Evolutionary conservation across 805 yeast species (phyloP), one percentile per base, ranked within the genome.

Genomic region (Candida hungchunana): DNA sequence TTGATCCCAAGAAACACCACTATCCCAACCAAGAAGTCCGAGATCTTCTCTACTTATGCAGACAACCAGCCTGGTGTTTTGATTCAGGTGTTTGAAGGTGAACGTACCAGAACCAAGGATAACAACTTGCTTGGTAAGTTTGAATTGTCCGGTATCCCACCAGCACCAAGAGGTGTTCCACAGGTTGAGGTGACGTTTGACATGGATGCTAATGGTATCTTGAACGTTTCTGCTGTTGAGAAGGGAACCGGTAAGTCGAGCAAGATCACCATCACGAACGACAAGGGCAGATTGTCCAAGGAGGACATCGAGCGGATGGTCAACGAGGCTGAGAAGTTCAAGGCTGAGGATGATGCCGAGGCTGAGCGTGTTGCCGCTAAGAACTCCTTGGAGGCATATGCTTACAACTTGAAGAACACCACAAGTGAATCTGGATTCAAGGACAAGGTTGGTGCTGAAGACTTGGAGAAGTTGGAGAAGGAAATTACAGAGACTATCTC

Each of bases 111-210:
- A 73, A 88, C 96, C 37, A 84, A 82, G 76, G 32, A 29, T 17
- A 89, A 89, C 84, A 89, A 88, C 82, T 69, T 87, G 66, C 82
- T 89, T 61, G 97, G 97, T 77, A 89, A 89, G 74, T 89, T 89
- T 73, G 97, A 89, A 71, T 79, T 89, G 59, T 70, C 93, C 53
- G 96, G 96, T 66, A 89, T 89, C 50, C 97, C 97, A 62, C 96
- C 97, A 55, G 96, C 96, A 37, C 96, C 96, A 72, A 87, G 96
- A 76, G 97, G 97, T 79, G 94, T 84, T 58, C 97, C 97, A 61
- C 96, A 88, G 75, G 82, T 89, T 59, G 97, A 89, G 78, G 97
- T 89, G 54, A 88, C 96, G 57, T 89, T 89, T 64, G 97, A 89
- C 66, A 73, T 89, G 61, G 97, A 89, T 66, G 96, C 97, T 54